Percentiles rank a stretch among this genome's conserved stretches.
phyloP scores from a whole-genome alignment of 2,329 filamentous ascomycete species.

The Aspergillus intermedius region DNA sequence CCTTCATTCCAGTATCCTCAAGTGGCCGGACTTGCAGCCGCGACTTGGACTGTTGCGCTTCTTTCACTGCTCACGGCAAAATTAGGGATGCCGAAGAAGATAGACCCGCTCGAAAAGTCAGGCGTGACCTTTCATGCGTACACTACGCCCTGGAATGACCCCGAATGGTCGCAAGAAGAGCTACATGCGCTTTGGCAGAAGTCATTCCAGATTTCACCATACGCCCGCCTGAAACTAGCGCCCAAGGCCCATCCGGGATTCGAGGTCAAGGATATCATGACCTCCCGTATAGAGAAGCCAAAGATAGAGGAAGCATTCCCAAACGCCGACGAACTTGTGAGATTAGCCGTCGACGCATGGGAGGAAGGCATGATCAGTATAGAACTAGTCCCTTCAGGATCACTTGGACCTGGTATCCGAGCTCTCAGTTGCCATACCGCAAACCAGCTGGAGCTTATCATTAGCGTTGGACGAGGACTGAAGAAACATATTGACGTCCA shows the following conservation, averaged over 20 bases:
- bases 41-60: conserved; percentile 49
- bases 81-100: conserved; percentile 41
- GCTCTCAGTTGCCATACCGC: conserved; percentile 28
- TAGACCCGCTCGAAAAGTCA: conserved; percentile 27
- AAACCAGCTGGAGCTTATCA: conserved; percentile 21
- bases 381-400: conserved; percentile 28
- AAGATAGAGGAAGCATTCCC: conserved; percentile 42
- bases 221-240: conserved; percentile 37
- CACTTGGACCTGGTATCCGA: conserved; percentile 28
- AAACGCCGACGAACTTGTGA: conserved; percentile 27
- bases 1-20: conserved; percentile 40
- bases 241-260: conserved; percentile 38
- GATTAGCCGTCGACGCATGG: conserved; percentile 28
- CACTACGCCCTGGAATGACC: conserved; percentile 37
- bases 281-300: conserved; percentile 31
- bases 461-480: conserved; percentile 26
- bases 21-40: conserved; percentile 43
- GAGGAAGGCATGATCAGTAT: conserved; percentile 25
- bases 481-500: conserved; percentile 27
- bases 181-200: conserved; percentile 43
- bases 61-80: conserved; percentile 45
- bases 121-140: conserved; percentile 39
- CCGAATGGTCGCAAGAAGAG: conserved; percentile 46
- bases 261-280: conserved; percentile 38
- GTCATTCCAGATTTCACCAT: conserved; percentile 34